Evolutionary conservation across 345 rosid genomes (phyloP).

Genomic region (Hypericum perforatum): DNA sequence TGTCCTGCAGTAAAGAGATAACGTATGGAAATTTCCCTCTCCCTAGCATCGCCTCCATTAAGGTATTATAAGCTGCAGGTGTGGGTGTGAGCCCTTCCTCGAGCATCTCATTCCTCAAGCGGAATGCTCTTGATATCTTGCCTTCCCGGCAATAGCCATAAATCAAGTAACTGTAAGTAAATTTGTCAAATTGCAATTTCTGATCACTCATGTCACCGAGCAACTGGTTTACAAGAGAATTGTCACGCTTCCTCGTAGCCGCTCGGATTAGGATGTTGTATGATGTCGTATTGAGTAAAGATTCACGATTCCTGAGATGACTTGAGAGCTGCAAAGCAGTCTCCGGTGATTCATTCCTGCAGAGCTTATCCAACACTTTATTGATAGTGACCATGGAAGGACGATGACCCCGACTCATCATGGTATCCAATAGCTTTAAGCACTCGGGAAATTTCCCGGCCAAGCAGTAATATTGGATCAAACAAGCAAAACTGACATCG

Average conservation of each 20-base stretch:
- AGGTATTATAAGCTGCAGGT: conserved; percentile 18
- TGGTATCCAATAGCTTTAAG: conserved; percentile 16
- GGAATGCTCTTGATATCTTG: conserved; percentile 17
- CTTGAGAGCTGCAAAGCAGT: conserved; percentile 14
- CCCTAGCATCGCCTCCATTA: conserved; percentile 16
- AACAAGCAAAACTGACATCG: conserved; percentile 19
- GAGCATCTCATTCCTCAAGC: conserved; percentile 16
- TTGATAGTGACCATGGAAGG: conserved; percentile 20
- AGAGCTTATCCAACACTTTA: conserved; percentile 22
- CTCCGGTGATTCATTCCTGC: conserved; percentile 21
- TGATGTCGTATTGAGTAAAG: not conserved
- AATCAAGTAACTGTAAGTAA: conserved; percentile 17
- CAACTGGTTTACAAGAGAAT: conserved; percentile 12
- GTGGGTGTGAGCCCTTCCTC: conserved; percentile 15
- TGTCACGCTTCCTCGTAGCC: not conserved
- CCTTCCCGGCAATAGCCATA: conserved; percentile 17
- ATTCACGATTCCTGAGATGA: conserved; percentile 1
- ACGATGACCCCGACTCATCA: conserved; percentile 18
- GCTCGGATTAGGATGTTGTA: not conserved
- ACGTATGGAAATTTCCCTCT: conserved; percentile 14
- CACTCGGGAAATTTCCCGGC: conserved; percentile 18
- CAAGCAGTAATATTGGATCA: conserved; percentile 22
- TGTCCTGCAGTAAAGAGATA: conserved; percentile 11
- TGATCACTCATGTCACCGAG: conserved; percentile 15
- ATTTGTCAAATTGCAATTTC: conserved; percentile 14